Evolutionary conservation across 148 eudicot genomes (phyloP).

Genomic region (Heliosperma pusillum): DNA sequence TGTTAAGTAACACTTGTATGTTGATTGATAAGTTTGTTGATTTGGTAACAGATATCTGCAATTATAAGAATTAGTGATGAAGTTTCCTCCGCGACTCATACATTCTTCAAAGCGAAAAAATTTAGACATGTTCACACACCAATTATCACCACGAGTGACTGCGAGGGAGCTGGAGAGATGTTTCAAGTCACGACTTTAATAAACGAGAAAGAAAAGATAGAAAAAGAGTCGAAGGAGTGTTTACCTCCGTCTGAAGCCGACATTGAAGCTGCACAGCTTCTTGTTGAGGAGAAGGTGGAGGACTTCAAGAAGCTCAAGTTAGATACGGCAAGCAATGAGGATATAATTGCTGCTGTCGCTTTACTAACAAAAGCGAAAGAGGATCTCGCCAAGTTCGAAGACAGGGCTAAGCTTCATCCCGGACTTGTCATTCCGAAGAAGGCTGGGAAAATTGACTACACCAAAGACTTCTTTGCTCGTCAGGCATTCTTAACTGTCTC

Average conservation of each 20-base stretch:
- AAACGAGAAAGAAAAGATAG: conserved; percentile 64
- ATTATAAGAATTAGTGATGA: conserved; percentile 71
- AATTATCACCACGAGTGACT: conserved; percentile 89
- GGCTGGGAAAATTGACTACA: conserved; percentile 85
- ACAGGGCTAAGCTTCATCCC: conserved; percentile 60
- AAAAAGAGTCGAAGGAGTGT: conserved; percentile 64
- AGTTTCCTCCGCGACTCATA: conserved; percentile 84
- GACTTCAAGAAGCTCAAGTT: conserved; percentile 56
- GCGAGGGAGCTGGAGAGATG: conserved; percentile 99
- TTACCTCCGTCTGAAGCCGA: conserved; percentile 74
- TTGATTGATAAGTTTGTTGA: too few relatives aligned
- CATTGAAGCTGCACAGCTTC: conserved; percentile 55
- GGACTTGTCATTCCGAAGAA: conserved; percentile 59
- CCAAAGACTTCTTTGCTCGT: conserved; percentile 87
- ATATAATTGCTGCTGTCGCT: conserved; percentile 60
- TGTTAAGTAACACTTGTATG: too few relatives aligned
- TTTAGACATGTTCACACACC: conserved; percentile 85
- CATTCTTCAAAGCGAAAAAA: conserved; percentile 76
- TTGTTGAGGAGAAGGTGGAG: conserved; percentile 64
- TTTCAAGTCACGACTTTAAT: conserved; percentile 92
- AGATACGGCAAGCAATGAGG: conserved; percentile 61
- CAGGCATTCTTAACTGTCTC: conserved; percentile 98
- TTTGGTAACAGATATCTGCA: too few relatives aligned
- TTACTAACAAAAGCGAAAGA: conserved; percentile 68
- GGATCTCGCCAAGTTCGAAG: conserved; percentile 51